A percentile compares a stretch with the other conserved stretches of the same genome.
phyloP scores from a whole-genome alignment of 192 early-diverging fungal species.

The Linderina pennispora region DNA sequence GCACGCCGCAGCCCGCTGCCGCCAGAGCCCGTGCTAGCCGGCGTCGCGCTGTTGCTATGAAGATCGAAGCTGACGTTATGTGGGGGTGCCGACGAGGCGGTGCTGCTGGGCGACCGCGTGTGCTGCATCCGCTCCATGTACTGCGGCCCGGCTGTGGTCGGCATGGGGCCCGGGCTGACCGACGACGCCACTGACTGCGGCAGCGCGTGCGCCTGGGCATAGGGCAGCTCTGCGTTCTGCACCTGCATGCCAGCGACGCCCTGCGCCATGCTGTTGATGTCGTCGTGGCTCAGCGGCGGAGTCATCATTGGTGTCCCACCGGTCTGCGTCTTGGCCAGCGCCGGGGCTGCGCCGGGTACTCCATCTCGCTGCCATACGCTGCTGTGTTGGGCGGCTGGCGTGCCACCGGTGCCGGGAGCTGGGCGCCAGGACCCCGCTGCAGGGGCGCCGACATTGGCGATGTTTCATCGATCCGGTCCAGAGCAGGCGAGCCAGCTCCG shows the following conservation, averaged over 20 bases:
- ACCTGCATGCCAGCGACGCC: constrained; percentile 30
- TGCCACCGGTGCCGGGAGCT: too few relatives aligned
- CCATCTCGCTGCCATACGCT: background rate
- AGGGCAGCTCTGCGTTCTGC: constrained; percentile 13
- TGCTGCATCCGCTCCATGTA: too few relatives aligned
- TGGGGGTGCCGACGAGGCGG: constrained; percentile 9
- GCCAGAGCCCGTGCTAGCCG: constrained; percentile 1
- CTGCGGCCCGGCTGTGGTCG: constrained; percentile 7
- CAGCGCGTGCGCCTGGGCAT: constrained; percentile 2
- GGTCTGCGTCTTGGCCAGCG: constrained; percentile 14
- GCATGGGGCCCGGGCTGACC: constrained; percentile 2
- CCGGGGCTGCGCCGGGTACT: constrained; percentile 17
- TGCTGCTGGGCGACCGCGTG: too few relatives aligned
- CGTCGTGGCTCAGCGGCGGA: constrained; percentile 37
- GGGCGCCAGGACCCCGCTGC: too few relatives aligned
- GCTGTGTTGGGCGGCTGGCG: background rate
- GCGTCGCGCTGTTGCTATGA: constrained; percentile 3
- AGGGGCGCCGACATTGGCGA: too few relatives aligned
- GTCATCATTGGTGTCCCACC: constrained; percentile 27
- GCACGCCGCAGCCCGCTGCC: constrained; percentile 36
- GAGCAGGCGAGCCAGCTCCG: too few relatives aligned
- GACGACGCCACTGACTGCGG: too few relatives aligned
- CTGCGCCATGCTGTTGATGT: constrained; percentile 13
- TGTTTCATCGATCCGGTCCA: too few relatives aligned
- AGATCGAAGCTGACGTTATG: too few relatives aligned